Percentiles rank a stretch among this genome's conserved stretches.
phyloP scores from a whole-genome alignment of 768 basidiomycete genomes.

The Atractiella rhizophila region DNA sequence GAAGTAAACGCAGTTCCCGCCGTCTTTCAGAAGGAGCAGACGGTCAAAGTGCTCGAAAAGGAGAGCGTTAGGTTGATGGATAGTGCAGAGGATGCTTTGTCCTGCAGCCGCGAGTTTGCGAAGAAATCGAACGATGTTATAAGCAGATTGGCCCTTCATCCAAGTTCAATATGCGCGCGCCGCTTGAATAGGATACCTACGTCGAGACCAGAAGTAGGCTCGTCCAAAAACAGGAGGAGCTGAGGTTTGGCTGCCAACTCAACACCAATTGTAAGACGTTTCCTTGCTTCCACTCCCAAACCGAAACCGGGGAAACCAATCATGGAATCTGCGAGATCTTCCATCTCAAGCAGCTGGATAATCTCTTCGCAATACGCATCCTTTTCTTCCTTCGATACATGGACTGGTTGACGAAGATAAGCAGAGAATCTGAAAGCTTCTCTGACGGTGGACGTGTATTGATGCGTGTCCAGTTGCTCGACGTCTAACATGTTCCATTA shows the following conservation, averaged over 20 bases:
- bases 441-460: constrained; percentile 22
- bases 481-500: background rate
- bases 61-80: constrained; percentile 18
- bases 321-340: constrained; percentile 25
- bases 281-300: constrained; percentile 24
- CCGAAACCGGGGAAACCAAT: constrained; percentile 24
- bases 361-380: constrained; percentile 23
- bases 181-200: constrained; percentile 21
- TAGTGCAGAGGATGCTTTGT: constrained; percentile 81
- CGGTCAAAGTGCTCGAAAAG: constrained; percentile 24
- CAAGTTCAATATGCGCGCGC: constrained; percentile 39
- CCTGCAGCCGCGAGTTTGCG: constrained; percentile 51
- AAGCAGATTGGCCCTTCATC: constrained; percentile 30
- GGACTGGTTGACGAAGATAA: constrained; percentile 22
- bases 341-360: constrained; percentile 23
- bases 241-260: constrained; percentile 67
- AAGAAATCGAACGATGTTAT: constrained; percentile 32
- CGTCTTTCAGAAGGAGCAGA: constrained; percentile 46
- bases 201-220: constrained; percentile 57
- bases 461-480: constrained; percentile 21
- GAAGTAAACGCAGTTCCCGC: constrained; percentile 52
- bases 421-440: constrained; percentile 26
- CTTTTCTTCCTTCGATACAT: constrained; percentile 21
- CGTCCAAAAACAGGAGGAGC: constrained; percentile 59
- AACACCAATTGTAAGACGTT: constrained; percentile 51